These are phyloP conservation scores for Sporothrix euskadiensis DNA, from an alignment of 2,329 filamentous ascomycete genomes.

Conservation along the genomic window DNA sequence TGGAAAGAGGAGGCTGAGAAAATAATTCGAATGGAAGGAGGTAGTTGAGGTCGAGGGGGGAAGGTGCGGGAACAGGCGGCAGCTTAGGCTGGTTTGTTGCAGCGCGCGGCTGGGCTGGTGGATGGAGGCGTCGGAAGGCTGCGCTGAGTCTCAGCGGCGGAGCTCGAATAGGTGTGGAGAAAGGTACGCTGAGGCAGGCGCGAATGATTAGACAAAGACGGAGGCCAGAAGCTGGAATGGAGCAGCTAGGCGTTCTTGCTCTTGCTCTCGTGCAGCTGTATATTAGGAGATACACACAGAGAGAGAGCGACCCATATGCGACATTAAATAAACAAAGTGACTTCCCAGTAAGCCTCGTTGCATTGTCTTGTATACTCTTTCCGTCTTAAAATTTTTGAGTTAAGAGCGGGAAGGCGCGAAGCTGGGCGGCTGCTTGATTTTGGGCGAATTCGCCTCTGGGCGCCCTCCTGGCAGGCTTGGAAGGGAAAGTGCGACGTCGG, in stretches of 20 bases:
- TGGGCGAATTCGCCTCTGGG: conserved; percentile 16
- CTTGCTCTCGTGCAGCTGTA: background rate
- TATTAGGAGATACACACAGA: background rate
- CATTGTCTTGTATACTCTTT: background rate
- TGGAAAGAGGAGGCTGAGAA: conserved; percentile 6
- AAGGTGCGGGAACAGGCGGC: background rate
- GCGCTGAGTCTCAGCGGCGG: conserved; percentile 4
- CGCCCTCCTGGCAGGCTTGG: conserved; percentile 11
- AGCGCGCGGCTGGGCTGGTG: background rate
- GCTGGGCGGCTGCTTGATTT: conserved; percentile 13
- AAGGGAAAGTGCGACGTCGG: background rate
- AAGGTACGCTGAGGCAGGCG: conserved; percentile 3
- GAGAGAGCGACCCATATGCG: conserved; percentile 4
- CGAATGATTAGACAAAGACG: background rate
- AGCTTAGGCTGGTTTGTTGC: background rate
- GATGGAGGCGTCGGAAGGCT: background rate
- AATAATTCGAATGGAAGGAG: background rate
- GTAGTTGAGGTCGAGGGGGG: background rate
- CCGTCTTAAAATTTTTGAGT: background rate
- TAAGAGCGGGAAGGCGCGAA: conserved; percentile 22
- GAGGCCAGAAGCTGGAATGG: background rate
- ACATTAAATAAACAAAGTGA: background rate
- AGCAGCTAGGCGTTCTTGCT: background rate
- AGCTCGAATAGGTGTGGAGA: conserved; percentile 6
- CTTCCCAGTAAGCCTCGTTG: background rate